phyloP scores from a whole-genome alignment of 1,284 basidiomycete species.

The Boletus semigastroideus region DNA sequence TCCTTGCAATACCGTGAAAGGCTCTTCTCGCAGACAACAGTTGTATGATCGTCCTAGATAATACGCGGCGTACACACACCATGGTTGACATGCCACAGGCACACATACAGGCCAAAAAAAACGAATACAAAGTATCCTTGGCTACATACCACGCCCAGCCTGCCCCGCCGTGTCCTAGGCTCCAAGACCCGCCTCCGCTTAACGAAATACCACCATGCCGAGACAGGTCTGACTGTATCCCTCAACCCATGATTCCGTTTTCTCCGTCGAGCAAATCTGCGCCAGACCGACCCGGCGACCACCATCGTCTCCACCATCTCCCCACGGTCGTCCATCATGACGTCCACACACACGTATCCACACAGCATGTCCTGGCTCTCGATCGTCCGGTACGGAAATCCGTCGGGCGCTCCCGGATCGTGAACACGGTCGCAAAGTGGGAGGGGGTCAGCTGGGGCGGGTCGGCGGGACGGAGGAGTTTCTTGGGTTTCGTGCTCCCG shows the following conservation, averaged over 20 bases:
- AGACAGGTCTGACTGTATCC: conserved; percentile 34
- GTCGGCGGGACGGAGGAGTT: conserved; percentile 33
- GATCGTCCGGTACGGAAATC: conserved; percentile 37
- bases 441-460: conserved; percentile 27
- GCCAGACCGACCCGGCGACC: conserved; percentile 42
- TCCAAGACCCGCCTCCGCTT: neutral
- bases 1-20: no score
- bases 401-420: conserved; percentile 33
- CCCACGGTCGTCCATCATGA: conserved; percentile 40
- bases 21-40: no score
- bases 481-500: conserved; percentile 32
- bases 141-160: no score
- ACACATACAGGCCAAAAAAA: no score
- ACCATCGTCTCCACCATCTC: conserved; percentile 33
- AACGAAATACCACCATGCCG: conserved; percentile 35
- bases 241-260: conserved; percentile 30
- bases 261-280: conserved; percentile 34
- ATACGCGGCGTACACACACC: no score
- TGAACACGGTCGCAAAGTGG: conserved; percentile 33
- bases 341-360: conserved; percentile 39
- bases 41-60: no score
- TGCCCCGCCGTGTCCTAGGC: no score
- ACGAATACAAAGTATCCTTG: no score
- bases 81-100: no score
- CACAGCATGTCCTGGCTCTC: conserved; percentile 33